These are phyloP conservation scores for Coemansia sp. DNA, from an alignment of 192 early-diverging fungal species.

Conservation along the genomic window DNA sequence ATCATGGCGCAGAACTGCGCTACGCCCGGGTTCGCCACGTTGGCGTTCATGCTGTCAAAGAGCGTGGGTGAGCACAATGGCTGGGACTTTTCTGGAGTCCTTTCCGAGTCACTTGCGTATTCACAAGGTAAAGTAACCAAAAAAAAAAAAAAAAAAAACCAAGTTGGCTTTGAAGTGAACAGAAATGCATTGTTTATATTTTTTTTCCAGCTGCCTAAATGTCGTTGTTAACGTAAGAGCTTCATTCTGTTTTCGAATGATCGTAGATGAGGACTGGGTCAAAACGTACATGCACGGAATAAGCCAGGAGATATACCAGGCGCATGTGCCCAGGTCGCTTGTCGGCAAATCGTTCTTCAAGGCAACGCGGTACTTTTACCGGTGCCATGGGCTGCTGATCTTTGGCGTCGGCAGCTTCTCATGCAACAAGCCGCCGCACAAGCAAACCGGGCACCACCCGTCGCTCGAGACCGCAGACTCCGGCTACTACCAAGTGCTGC, in stretches of 20 bases:
- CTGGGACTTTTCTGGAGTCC: conserved; percentile 34
- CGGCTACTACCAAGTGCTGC: conserved; percentile 37
- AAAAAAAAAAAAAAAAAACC: not conserved
- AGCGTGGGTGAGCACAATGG: conserved; percentile 32
- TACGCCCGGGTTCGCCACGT: conserved; percentile 45
- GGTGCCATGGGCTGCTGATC: conserved; percentile 42
- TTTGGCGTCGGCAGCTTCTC: conserved; percentile 49
- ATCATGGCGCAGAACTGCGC: conserved; percentile 56
- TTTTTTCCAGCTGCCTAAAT: no score
- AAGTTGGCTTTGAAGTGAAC: not conserved
- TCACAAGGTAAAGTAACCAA: conserved; percentile 26
- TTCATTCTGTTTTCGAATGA: not conserved
- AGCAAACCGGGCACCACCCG: conserved; percentile 27
- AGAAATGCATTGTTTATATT: no score
- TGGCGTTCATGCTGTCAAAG: conserved; percentile 49
- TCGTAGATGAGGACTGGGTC: conserved; percentile 50
- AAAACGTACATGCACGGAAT: conserved; percentile 51
- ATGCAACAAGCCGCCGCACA: conserved; percentile 11
- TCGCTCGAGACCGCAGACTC: conserved; percentile 3
- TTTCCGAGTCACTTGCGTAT: conserved; percentile 30
- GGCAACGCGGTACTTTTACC: conserved; percentile 48
- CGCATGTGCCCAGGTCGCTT: conserved; percentile 35
- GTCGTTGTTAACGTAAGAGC: not conserved
- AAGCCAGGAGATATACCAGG: conserved; percentile 55
- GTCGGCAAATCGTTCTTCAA: conserved; percentile 47